A percentile compares a stretch with the other conserved stretches of the same genome.
Evolutionary conservation across 2,329 filamentous ascomycete genomes (phyloP).

Genomic region (Sarocladium brachiariae): DNA sequence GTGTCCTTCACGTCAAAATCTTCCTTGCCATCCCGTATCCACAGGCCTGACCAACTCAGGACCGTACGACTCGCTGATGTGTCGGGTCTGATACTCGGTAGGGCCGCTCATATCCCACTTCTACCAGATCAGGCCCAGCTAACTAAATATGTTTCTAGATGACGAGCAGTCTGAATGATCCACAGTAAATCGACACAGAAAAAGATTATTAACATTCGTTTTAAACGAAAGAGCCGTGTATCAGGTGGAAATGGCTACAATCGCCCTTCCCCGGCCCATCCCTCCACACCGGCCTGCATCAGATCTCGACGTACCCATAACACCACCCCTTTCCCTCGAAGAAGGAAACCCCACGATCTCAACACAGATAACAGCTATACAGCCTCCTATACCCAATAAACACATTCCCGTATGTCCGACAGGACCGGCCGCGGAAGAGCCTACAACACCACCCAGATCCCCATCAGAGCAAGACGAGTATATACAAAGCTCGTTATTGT

Average conservation of each 20-base stretch:
- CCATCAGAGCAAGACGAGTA: conserved; percentile 49
- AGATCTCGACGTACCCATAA: conserved; percentile 29
- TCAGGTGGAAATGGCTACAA: conserved; percentile 41
- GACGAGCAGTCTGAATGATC: no score
- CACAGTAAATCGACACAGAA: no score
- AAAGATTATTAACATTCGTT: no score
- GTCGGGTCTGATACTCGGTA: no score
- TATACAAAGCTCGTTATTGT: conserved; percentile 62
- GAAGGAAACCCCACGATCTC: conserved; percentile 16
- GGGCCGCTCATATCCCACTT: no score
- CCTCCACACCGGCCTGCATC: conserved; percentile 37
- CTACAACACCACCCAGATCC: conserved; percentile 59
- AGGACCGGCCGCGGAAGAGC: conserved; percentile 53
- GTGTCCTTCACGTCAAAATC: no score
- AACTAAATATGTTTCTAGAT: no score
- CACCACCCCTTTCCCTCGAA: conserved; percentile 35
- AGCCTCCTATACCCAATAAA: conserved; percentile 68
- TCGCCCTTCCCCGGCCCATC: conserved; percentile 44
- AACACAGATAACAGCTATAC: conserved; percentile 19
- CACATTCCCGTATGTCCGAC: conserved; percentile 86
- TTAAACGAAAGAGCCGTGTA: not conserved
- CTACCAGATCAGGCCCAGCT: no score
- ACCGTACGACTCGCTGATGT: not conserved
- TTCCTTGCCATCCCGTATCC: no score
- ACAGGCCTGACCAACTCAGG: no score